A percentile compares a stretch with the other conserved stretches of the same genome.
These are phyloP conservation scores for Castanea sativa DNA, from an alignment of 306 rosid species.

Conservation along the genomic window DNA sequence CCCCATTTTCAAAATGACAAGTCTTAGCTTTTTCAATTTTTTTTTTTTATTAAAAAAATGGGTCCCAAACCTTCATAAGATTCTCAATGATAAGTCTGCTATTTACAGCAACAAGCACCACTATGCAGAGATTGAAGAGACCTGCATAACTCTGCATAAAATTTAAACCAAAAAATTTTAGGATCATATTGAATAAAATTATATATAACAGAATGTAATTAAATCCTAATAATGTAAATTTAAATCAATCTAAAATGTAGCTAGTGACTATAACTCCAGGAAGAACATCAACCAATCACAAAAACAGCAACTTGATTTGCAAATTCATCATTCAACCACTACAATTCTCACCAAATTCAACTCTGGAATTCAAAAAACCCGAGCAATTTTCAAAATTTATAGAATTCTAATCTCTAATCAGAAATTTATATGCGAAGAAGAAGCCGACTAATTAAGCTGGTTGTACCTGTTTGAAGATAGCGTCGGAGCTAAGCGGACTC, in stretches of 20 bases:
- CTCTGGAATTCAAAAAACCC: neutral
- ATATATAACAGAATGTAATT: neutral
- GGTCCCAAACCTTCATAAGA: constrained; percentile 78
- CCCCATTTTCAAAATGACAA: too few species aligned
- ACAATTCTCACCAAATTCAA: neutral
- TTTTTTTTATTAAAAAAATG: neutral
- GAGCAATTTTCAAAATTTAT: neutral
- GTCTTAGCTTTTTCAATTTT: too few species aligned
- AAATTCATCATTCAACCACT: neutral
- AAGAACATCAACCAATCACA: neutral
- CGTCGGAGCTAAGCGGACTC: constrained; percentile 91
- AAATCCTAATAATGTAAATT: neutral
- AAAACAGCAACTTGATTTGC: neutral
- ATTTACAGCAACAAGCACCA: constrained; percentile 91
- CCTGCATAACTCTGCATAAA: constrained; percentile 90
- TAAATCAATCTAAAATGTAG: neutral
- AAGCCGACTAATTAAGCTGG: neutral
- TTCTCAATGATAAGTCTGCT: constrained; percentile 96
- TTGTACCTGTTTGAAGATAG: constrained; percentile 77
- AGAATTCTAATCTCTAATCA: neutral
- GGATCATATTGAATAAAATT: neutral
- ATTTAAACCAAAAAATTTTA: neutral
- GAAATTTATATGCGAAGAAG: neutral
- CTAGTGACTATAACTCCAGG: neutral
- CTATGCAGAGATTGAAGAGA: constrained; percentile 93